Percentiles rank a stretch among this genome's conserved stretches.
Conservation (phyloP, 2,329 filamentous ascomycete genomes). For the Madurella fahalii region DNA sequence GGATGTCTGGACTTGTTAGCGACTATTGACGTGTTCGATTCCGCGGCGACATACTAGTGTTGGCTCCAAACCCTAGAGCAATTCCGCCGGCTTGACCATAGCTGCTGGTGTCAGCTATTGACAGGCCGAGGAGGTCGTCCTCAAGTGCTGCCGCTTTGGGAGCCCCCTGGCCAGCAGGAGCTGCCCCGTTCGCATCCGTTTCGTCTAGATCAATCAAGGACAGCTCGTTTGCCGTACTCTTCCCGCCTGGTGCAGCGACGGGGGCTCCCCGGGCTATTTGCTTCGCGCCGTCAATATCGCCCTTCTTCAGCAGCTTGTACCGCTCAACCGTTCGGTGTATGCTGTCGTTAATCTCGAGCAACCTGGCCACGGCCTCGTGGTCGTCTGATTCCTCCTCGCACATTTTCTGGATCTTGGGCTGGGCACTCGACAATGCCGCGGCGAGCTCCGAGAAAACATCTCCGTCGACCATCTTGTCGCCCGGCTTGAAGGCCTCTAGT, state of each 20-base stretch:
- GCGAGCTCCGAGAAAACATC: constrained; percentile 80
- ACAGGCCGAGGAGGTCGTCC: constrained; percentile 86
- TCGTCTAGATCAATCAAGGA: constrained; percentile 90
- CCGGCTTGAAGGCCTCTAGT: constrained; percentile 75
- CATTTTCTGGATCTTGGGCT: constrained; percentile 99
- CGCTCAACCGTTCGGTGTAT: constrained; percentile 95
- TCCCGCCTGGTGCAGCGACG: constrained; percentile 58
- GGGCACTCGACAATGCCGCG: constrained; percentile 81
- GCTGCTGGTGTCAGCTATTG: constrained; percentile 62
- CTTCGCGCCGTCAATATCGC: constrained; percentile 77
- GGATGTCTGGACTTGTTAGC: constrained; percentile 49
- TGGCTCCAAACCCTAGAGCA: constrained; percentile 71
- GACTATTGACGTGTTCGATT: neutral
- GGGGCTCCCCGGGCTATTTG: constrained; percentile 78
- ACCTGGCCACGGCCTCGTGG: constrained; percentile 88
- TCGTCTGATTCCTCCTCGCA: constrained; percentile 98
- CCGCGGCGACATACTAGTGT: constrained; percentile 51
- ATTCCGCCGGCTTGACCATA: constrained; percentile 79
- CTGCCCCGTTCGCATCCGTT: constrained; percentile 49
- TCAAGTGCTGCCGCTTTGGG: constrained; percentile 62
- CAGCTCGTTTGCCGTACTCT: constrained; percentile 66
- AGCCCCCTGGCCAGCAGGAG: constrained; percentile 33
- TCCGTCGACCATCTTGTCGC: constrained; percentile 69
- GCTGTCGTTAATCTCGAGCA: constrained; percentile 97
- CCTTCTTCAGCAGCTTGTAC: constrained; percentile 94